These are phyloP conservation scores for Citrus hindsii DNA, from an alignment of 345 rosid species.

Conservation along the genomic window DNA sequence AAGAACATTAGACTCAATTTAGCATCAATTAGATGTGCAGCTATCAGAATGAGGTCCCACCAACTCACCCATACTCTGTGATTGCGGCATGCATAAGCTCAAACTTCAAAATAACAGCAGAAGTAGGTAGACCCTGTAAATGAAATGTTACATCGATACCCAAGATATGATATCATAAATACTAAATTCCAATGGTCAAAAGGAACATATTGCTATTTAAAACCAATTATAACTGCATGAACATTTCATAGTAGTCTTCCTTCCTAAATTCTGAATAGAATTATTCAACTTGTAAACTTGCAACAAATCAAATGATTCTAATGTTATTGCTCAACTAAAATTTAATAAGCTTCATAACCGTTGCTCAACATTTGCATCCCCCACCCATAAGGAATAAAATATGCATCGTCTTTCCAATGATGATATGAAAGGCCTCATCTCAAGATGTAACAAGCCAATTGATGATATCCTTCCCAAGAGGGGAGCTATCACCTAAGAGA, in stretches of 20 bases:
- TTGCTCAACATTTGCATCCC: neutral
- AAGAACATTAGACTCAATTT: neutral
- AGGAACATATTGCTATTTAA: neutral
- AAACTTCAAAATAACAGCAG: constrained; percentile 83
- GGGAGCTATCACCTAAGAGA: neutral
- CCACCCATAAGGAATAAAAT: neutral
- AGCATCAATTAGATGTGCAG: constrained; percentile 1
- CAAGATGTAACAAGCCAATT: neutral
- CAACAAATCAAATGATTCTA: neutral
- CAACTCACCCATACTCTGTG: constrained; percentile 49
- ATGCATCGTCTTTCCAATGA: neutral
- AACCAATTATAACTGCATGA: neutral
- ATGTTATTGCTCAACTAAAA: neutral
- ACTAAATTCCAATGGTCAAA: neutral
- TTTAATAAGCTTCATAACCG: neutral
- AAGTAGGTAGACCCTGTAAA: constrained; percentile 60
- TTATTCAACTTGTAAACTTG: neutral
- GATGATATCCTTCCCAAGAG: neutral
- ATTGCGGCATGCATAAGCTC: constrained; percentile 84
- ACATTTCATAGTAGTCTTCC: neutral
- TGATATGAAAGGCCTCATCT: neutral
- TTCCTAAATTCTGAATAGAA: neutral
- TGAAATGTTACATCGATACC: constrained; percentile 9
- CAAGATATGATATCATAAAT: neutral
- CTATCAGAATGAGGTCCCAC: constrained; percentile 4